A percentile compares a stretch with the other conserved stretches of the same genome.
phyloP scores from a whole-genome alignment of 1,284 basidiomycete genomes.

The Tilletiaria anomala region DNA sequence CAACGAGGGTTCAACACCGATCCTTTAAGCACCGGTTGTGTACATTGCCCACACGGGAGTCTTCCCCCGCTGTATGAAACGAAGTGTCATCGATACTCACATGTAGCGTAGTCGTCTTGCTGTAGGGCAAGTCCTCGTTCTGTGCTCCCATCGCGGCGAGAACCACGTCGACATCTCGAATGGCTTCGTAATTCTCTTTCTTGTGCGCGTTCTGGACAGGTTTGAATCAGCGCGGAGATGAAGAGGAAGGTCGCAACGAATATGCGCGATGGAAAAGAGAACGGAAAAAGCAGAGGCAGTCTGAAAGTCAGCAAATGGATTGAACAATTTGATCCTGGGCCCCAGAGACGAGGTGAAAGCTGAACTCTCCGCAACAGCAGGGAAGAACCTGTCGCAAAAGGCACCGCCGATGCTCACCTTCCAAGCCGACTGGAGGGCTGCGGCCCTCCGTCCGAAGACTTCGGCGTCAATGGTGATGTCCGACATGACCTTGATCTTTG shows the following conservation, averaged over 20 bases:
- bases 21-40: too few species aligned
- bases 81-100: constrained; percentile 1
- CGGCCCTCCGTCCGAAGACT: constrained; percentile 17
- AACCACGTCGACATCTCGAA: constrained; percentile 13
- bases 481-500: constrained; percentile 10
- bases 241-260: too few species aligned
- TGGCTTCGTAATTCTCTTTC: constrained; percentile 9
- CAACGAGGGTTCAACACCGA: neutral
- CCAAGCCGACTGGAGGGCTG: constrained; percentile 14
- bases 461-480: constrained; percentile 22
- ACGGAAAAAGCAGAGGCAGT: too few species aligned
- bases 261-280: too few species aligned
- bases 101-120: constrained; percentile 21
- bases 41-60: neutral
- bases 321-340: neutral
- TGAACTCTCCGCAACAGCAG: neutral
- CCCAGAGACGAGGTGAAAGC: neutral
- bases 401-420: constrained; percentile 3
- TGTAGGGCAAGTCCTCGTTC: constrained; percentile 20
- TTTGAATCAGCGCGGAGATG: too few species aligned
- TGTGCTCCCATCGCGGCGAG: constrained; percentile 18
- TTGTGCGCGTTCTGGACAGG: constrained; percentile 5
- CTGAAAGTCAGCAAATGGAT: neutral
- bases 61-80: neutral
- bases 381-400: neutral